Percentiles rank a stretch among this genome's conserved stretches.
Evolutionary conservation across 148 eudicot species (phyloP).

Genomic region (Spergularia marina): DNA sequence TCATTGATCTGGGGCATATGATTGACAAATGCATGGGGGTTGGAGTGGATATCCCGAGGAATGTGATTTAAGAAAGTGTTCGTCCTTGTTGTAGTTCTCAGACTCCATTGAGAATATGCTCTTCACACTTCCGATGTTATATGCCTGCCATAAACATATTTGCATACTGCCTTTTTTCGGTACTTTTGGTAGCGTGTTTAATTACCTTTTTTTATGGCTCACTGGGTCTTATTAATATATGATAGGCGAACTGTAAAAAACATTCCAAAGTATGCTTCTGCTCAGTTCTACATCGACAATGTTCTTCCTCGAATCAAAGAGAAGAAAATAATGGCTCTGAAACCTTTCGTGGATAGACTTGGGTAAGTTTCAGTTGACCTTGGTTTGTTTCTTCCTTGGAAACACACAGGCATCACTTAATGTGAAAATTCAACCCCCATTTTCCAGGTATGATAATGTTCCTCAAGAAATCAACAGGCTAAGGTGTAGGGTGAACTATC

Average conservation of each 20-base stretch:
- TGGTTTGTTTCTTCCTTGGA: not conserved
- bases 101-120: not conserved
- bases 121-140: not conserved
- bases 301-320: conserved; percentile 97
- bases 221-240: conserved; percentile 24
- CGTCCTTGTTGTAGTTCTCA: not conserved
- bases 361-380: conserved; percentile 58
- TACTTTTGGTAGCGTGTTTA: not conserved
- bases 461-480: conserved; percentile 89
- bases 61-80: not conserved
- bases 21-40: not conserved
- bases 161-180: not conserved
- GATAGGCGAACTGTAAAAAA: conserved; percentile 93
- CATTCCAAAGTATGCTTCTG: conserved; percentile 97
- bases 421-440: not conserved
- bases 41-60: not conserved
- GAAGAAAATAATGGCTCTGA: conserved; percentile 96
- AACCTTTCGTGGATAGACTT: conserved; percentile 97
- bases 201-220: not conserved
- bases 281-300: conserved; percentile 93
- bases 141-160: not conserved
- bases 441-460: conserved; percentile 89
- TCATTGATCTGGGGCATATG: not conserved
- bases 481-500: conserved; percentile 94
- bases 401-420: not conserved